Evolutionary conservation across 2,329 filamentous ascomycete genomes (phyloP), one percentile per base, ranked within the genome.

Genomic region (Colletotrichum sp.): DNA sequence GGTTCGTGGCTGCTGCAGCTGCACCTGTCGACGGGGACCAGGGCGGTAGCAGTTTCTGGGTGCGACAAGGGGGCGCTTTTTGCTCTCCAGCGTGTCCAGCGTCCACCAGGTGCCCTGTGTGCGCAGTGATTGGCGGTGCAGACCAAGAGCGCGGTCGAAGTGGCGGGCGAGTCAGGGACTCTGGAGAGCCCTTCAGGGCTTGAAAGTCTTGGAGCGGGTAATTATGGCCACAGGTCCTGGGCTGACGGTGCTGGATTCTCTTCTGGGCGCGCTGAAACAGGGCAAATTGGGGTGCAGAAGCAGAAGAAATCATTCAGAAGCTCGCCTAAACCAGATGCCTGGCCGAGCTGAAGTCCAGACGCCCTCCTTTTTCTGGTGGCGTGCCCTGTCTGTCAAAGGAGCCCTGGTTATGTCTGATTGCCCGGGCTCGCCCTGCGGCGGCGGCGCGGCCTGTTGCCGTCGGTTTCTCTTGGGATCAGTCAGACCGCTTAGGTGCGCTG

Each of bases 191-290:
- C 43, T 52, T 52, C 43, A 52, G n/a, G 43, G 43, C 43, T 52
- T 52, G 43, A 52, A 52, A 13, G 43, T 52, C 59, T 63, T 63
- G 59, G 59, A 61, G 18, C 59, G 21, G 48, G n/a, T 71, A n/a
- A 24, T 66, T 30, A 52, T 71, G 67, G 34, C 59, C 59, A 71
- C 60, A 34, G 12, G n/a, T 30, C 30, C 43, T 52, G 43, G 60
- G 43, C 30, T 48, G 57, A 28, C 70, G 59, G 57, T 28, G 34
- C 64, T 73, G 59, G 70, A 65, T 48, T 30, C 21, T 68, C 32
- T 39, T 75, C 73, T 73, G 34, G 70, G 73, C 73, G 57, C 26
- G 39, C n/a, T 64, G 59, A 65, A 68, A 73, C 71, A 67, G 28
- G 34, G 48, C 71, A 64, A 28, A 28, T 71, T 65, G 60, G 68